Evolutionary conservation across 1,139 yeast species (phyloP).

Genomic region (Kurtzmaniella quercitrusa): DNA sequence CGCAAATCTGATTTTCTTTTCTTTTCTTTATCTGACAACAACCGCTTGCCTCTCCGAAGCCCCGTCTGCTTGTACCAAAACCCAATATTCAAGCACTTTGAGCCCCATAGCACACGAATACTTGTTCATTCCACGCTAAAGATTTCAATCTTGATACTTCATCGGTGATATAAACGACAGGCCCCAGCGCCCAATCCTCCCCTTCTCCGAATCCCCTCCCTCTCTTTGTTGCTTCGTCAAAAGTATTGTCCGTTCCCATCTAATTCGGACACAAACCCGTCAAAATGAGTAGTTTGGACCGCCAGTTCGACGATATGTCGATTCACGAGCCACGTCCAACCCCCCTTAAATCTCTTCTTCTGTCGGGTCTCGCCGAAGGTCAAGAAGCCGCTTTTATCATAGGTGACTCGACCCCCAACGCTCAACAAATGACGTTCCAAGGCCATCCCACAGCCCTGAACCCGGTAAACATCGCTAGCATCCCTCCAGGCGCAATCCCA

Average conservation of each 20-base stretch:
- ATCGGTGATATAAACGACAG: too few species aligned
- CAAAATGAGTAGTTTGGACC: constrained; percentile 7
- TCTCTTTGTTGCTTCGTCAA: not conserved
- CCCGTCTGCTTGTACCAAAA: too few species aligned
- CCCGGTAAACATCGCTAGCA: not conserved
- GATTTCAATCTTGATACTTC: too few species aligned
- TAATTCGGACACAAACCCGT: not conserved
- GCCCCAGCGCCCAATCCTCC: not conserved
- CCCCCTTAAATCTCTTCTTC: constrained; percentile 2
- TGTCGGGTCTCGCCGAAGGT: constrained; percentile 3
- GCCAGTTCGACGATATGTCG: constrained; percentile 6
- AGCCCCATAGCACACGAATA: too few species aligned
- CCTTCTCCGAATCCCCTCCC: not conserved
- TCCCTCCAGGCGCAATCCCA: not conserved
- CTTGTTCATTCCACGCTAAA: too few species aligned
- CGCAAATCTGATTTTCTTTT: not conserved
- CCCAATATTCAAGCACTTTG: not conserved
- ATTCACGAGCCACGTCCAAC: constrained; percentile 4
- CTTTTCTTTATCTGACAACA: constrained; percentile 1
- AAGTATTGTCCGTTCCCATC: too few species aligned
- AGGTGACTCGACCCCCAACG: not conserved
- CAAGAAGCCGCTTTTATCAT: not conserved
- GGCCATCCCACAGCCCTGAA: not conserved
- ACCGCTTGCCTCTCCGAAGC: too few species aligned
- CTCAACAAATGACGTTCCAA: not conserved